A percentile compares a stretch with the other conserved stretches of the same genome.
Evolutionary conservation across 805 yeast species (phyloP).

Genomic region (Wickerhamia fluorescens): DNA sequence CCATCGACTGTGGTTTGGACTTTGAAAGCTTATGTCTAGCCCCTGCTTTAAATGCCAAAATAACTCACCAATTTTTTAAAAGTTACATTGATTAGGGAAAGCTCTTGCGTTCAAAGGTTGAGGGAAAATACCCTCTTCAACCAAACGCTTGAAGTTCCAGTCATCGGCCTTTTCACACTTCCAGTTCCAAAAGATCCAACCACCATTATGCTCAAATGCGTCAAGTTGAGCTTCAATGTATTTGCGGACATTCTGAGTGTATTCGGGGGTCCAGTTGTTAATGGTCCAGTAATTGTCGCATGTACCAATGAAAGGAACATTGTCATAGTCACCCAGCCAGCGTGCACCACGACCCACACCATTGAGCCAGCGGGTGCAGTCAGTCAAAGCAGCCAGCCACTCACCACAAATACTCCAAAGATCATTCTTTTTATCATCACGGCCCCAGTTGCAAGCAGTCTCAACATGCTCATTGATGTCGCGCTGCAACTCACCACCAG

Average conservation of each 20-base stretch:
- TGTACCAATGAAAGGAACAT: conserved; percentile 45
- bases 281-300: conserved; percentile 39
- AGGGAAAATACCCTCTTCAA: conserved; percentile 62
- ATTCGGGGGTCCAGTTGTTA: conserved; percentile 51
- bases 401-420: conserved; percentile 75
- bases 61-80: conserved; percentile 9
- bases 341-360: conserved; percentile 76
- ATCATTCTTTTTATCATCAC: conserved; percentile 36
- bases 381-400: conserved; percentile 81
- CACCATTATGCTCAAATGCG: conserved; percentile 61
- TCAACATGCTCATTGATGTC: conserved; percentile 55
- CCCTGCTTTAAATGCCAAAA: too few species aligned
- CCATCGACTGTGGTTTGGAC: conserved; percentile 1
- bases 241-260: conserved; percentile 52
- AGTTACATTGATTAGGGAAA: conserved; percentile 62
- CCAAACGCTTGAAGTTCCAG: conserved; percentile 73
- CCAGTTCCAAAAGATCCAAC: conserved; percentile 95
- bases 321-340: conserved; percentile 63
- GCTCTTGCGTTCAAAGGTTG: conserved; percentile 66
- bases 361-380: conserved; percentile 83
- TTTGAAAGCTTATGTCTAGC: background rate
- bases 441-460: conserved; percentile 26
- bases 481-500: conserved; percentile 51
- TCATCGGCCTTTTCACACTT: conserved; percentile 78
- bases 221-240: conserved; percentile 89